phyloP scores from a whole-genome alignment of 139 green algal genomes.

The Picochlorum sp. region DNA sequence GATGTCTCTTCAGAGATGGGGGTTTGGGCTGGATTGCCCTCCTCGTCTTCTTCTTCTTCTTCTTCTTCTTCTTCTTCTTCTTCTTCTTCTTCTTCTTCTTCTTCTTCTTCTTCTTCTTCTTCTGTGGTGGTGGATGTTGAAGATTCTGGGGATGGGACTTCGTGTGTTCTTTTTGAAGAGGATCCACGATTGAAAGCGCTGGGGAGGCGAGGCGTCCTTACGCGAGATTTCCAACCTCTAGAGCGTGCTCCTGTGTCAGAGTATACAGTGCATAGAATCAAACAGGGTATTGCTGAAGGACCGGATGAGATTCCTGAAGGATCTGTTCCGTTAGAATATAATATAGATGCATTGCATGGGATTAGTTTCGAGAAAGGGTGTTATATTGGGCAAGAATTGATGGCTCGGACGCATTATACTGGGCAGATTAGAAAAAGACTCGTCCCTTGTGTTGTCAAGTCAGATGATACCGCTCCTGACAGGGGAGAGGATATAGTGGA shows the following conservation, averaged over 20 bases:
- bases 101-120: no score
- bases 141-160: not conserved
- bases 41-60: no score
- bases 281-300: constrained; percentile 78
- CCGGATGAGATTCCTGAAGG: constrained; percentile 69
- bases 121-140: no score
- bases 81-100: no score
- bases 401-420: constrained; percentile 58
- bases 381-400: constrained; percentile 93
- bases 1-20: constrained; percentile 40
- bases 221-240: not conserved
- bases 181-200: constrained; percentile 58
- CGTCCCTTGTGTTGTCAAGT: constrained; percentile 49
- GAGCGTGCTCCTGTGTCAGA: not conserved
- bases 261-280: constrained; percentile 32
- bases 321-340: constrained; percentile 86
- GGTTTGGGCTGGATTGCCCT: constrained; percentile 32
- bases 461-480: not conserved
- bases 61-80: no score
- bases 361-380: constrained; percentile 88
- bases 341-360: constrained; percentile 79
- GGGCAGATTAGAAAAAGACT: constrained; percentile 79
- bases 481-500: not conserved
- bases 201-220: constrained; percentile 28
- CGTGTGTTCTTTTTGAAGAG: constrained; percentile 30